phyloP scores from a whole-genome alignment of 2,329 filamentous ascomycete species.

The Fusarium bactridioides region DNA sequence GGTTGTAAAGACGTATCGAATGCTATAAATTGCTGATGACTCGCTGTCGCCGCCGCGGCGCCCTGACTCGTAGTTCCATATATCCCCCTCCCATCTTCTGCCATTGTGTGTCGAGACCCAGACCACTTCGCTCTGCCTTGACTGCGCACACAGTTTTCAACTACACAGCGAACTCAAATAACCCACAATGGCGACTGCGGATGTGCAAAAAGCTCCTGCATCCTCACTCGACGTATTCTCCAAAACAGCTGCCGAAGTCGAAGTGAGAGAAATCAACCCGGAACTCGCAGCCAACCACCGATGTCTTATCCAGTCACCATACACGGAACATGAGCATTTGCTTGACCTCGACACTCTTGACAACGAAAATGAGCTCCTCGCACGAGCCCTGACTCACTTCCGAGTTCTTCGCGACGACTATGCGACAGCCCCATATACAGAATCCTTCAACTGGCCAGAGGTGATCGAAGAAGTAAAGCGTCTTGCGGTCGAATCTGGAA shows the following conservation, averaged over 20 bases:
- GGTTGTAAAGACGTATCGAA: neutral
- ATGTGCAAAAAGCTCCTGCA: constrained; percentile 36
- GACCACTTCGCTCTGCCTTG: neutral
- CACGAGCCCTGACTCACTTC: constrained; percentile 73
- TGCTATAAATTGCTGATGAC: constrained; percentile 34
- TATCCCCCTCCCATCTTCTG: neutral
- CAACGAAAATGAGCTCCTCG: constrained; percentile 71
- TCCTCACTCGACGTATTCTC: constrained; percentile 37
- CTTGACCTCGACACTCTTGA: constrained; percentile 75
- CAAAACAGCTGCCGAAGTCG: constrained; percentile 37
- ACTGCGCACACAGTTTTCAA: neutral
- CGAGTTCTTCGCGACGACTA: constrained; percentile 72
- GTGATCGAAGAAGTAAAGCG: constrained; percentile 66
- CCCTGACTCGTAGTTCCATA: constrained; percentile 5
- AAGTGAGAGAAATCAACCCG: constrained; percentile 37
- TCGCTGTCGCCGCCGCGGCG: constrained; percentile 5
- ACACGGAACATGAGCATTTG: constrained; percentile 73
- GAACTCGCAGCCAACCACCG: constrained; percentile 31
- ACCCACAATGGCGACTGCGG: constrained; percentile 42
- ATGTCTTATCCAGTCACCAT: constrained; percentile 75
- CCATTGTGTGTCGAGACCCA: neutral
- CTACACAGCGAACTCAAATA: neutral
- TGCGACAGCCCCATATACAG: constrained; percentile 75
- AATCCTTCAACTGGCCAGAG: constrained; percentile 79
- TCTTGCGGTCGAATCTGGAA: constrained; percentile 56